Evolutionary conservation across 1,284 basidiomycete species (phyloP), one percentile per base, ranked within the genome.

Genomic region (Leucoagaricus sp.): DNA sequence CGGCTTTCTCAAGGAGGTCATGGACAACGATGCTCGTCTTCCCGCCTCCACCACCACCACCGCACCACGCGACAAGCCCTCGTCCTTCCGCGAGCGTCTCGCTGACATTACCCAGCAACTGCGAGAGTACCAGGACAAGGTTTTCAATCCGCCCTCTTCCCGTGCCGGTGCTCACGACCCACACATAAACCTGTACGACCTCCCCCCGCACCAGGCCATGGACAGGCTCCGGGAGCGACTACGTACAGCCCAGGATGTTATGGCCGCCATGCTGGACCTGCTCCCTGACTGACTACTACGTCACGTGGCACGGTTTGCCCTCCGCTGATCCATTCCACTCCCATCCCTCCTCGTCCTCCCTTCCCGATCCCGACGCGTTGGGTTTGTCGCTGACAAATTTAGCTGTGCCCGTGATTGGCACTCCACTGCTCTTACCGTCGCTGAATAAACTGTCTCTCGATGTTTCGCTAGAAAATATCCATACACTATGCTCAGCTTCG

Each of bases 201-300:
- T 54, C 34, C 60, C 25, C 38, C 51, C 61, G 13, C 68, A 66
- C 42, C 64, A 64, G 26, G 61, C 63, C 36, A 71, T 70, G 50
- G 64, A 66, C 29, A 67, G 65, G 31, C 64, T 66, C 10, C 58
- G 66, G 12, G 66, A 63, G 28, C 66, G 66, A 13, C 66, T 72
- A 28, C 69, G 65, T 49, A 69, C 68, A 7, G 63, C 69, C 2
- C 68, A 72, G 40, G 73, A 77, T 48, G 62, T 78, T 15, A 68
- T 75, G 4, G 65, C 69, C 40, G 64, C 71, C 13, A 68, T 78
- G 65, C 65, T 74, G 9, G 71, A 78, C 26, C 72, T 76, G 26
- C 70, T 79, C 17, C 65, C 68, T 79, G 15, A 72, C 68, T 15
- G 72, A 76, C 60, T 76, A 76, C 62, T 74, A 76, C 56, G 74